phyloP scores from a whole-genome alignment of 2,329 filamentous ascomycete genomes.

The Colletotrichum sp. region DNA sequence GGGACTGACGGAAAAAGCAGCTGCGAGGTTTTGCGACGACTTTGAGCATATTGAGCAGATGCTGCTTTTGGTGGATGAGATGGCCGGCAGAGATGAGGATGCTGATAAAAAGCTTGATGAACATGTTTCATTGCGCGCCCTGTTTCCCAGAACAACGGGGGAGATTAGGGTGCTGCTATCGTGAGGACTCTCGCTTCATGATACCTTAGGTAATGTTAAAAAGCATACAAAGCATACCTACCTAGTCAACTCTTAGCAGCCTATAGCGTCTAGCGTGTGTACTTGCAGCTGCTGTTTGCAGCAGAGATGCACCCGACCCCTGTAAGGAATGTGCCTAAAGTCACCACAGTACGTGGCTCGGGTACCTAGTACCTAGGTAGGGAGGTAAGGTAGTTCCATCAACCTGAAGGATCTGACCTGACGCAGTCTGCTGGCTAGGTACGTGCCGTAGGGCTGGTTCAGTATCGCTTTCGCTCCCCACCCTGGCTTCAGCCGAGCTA shows the following conservation, averaged over 20 bases:
- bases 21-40: constrained; percentile 81
- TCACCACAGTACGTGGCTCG: not conserved
- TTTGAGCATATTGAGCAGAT: constrained; percentile 70
- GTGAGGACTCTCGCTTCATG: constrained; percentile 28
- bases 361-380: too few relatives aligned
- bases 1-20: constrained; percentile 80
- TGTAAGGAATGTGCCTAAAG: not conserved
- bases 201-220: not conserved
- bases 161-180: constrained; percentile 66
- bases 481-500: not conserved
- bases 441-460: not conserved
- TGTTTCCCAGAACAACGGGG: constrained; percentile 64
- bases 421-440: not conserved
- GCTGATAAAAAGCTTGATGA: constrained; percentile 28
- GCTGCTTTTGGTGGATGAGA: constrained; percentile 48
- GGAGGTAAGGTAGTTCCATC: not conserved
- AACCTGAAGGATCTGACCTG: not conserved
- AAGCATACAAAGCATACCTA: not conserved
- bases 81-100: constrained; percentile 28
- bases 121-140: constrained; percentile 38
- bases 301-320: not conserved
- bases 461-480: not conserved
- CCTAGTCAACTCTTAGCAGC: not conserved
- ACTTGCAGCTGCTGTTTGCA: not conserved
- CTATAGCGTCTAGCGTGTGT: not conserved